phyloP scores from a whole-genome alignment of 2,329 filamentous ascomycete genomes.

The Diaporthe sp. region DNA sequence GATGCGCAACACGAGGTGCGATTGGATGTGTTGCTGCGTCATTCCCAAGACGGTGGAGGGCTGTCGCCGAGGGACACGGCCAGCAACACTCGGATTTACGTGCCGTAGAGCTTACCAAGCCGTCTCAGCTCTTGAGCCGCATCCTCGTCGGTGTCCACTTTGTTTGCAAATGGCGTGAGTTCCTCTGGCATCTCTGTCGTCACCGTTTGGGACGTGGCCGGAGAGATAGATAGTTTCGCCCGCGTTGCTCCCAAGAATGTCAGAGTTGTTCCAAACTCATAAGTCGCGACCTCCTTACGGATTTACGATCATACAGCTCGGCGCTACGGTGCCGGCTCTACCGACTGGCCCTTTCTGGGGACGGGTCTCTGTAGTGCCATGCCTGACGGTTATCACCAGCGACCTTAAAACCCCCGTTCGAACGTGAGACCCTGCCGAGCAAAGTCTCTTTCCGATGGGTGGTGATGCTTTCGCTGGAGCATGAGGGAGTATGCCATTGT shows the following conservation, averaged over 20 bases:
- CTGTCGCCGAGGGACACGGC: not conserved
- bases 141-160: conserved; percentile 19
- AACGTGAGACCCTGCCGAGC: not conserved
- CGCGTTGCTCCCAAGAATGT: not conserved
- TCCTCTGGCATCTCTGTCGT: not conserved
- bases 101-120: conserved; percentile 11
- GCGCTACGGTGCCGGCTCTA: not conserved
- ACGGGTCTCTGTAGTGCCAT: conserved; percentile 4
- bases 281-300: not conserved
- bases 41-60: not conserved
- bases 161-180: conserved; percentile 20
- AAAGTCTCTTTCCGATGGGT: not conserved
- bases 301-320: not conserved
- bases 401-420: not conserved
- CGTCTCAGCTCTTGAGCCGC: conserved; percentile 20
- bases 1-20: conserved; percentile 2
- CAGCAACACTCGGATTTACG: not conserved
- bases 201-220: not conserved
- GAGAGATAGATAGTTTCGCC: not conserved
- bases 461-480: not conserved
- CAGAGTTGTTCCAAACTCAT: not conserved
- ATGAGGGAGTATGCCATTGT: not conserved
- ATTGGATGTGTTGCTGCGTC: conserved; percentile 15
- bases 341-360: not conserved
- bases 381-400: not conserved